Evolutionary conservation across 1,284 basidiomycete genomes (phyloP).

Genomic region (Porogramme epimiltina): DNA sequence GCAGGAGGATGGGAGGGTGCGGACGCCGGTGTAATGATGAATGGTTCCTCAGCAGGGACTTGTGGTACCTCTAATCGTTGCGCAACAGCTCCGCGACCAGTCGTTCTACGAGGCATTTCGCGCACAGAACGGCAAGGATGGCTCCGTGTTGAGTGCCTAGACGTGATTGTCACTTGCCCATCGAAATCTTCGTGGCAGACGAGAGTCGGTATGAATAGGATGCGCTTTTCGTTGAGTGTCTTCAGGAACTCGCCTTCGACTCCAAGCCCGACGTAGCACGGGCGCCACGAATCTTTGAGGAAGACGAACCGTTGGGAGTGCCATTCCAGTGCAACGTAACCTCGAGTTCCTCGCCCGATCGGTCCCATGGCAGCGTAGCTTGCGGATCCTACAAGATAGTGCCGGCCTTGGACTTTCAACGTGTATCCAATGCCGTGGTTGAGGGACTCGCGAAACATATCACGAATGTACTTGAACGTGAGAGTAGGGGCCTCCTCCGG

Average conservation of each 20-base stretch:
- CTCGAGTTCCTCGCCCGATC: constrained; percentile 2
- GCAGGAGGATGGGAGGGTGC: neutral
- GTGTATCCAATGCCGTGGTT: constrained; percentile 1
- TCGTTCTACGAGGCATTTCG: too few species aligned
- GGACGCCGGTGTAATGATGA: neutral
- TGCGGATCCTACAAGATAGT: neutral
- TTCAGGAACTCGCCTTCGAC: neutral
- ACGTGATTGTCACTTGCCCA: neutral
- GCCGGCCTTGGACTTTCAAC: neutral
- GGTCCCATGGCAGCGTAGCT: neutral
- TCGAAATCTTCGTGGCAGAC: neutral
- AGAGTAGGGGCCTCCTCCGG: neutral
- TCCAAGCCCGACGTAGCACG: neutral
- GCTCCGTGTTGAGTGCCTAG: too few species aligned
- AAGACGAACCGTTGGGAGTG: constrained; percentile 2
- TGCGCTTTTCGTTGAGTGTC: neutral
- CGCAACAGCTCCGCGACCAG: neutral
- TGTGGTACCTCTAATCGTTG: neutral
- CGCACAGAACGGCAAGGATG: too few species aligned
- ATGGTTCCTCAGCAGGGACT: neutral
- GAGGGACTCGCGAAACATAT: constrained; percentile 6
- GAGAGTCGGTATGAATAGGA: neutral
- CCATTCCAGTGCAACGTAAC: constrained; percentile 3
- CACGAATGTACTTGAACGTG: constrained; percentile 10
- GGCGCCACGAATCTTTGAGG: constrained; percentile 6